Percentiles rank a stretch among this genome's conserved stretches.
Evolutionary conservation across 768 basidiomycete species (phyloP).

Genomic region (Mycena metata): DNA sequence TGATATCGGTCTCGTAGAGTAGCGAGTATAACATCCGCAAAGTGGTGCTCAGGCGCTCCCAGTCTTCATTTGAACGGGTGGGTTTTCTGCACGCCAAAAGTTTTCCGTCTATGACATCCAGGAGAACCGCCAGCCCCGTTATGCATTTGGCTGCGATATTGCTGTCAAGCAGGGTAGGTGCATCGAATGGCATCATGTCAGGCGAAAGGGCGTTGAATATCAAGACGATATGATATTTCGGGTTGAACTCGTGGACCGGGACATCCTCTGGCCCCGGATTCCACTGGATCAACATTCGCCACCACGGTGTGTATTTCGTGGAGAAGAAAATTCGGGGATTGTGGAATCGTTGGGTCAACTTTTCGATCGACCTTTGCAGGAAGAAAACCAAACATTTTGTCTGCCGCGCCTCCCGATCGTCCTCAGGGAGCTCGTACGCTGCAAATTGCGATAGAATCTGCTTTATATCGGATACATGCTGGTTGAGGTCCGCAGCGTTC

Average conservation of each 20-base stretch:
- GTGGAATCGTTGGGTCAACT: slow-evolving; percentile 20
- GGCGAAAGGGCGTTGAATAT: slow-evolving; percentile 30
- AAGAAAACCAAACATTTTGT: slow-evolving; percentile 20
- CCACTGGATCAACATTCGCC: slow-evolving; percentile 17
- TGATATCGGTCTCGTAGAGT: slow-evolving; percentile 22
- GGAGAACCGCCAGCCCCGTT: slow-evolving; percentile 11
- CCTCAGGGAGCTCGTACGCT: slow-evolving; percentile 14
- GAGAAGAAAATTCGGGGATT: slow-evolving; percentile 14
- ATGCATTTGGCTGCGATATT: slow-evolving; percentile 19
- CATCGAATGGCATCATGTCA: neutral
- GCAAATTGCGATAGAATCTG: slow-evolving; percentile 9
- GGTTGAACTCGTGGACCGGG: slow-evolving; percentile 17
- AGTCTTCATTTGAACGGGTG: slow-evolving; percentile 8
- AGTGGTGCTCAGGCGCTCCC: slow-evolving; percentile 26
- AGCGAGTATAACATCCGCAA: slow-evolving; percentile 28
- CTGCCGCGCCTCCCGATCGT: slow-evolving; percentile 15
- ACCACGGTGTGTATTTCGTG: neutral
- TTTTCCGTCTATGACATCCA: slow-evolving; percentile 24
- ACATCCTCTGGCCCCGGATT: slow-evolving; percentile 5
- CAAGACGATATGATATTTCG: neutral
- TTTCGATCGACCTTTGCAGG: slow-evolving; percentile 20
- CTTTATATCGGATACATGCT: slow-evolving; percentile 20
- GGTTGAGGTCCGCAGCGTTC: neutral
- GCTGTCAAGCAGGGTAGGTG: slow-evolving; percentile 9
- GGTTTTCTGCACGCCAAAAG: slow-evolving; percentile 1